These are phyloP conservation scores for Coemansia sp. DNA, from an alignment of 192 early-diverging fungal species.

Conservation along the genomic window DNA sequence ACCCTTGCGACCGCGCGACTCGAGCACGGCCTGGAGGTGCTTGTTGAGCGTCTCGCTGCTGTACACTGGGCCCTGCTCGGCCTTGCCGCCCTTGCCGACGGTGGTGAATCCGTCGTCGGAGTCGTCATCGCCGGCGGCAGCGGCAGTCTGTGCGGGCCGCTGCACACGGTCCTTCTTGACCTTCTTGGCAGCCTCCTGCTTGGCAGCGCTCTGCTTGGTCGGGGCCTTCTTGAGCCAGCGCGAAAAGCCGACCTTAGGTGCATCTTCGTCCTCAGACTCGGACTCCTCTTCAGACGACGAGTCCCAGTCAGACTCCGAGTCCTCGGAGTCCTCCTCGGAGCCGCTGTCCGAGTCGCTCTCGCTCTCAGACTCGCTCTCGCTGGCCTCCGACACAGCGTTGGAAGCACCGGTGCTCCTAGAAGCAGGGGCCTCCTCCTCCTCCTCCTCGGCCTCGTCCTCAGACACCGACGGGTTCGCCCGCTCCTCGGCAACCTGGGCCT, in stretches of 20 bases:
- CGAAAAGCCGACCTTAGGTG: constrained; percentile 18
- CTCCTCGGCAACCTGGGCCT: constrained; percentile 68
- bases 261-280: constrained; percentile 25
- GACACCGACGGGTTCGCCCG: constrained; percentile 44
- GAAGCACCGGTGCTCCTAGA: neutral
- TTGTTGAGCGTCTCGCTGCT: constrained; percentile 78
- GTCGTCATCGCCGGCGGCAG: constrained; percentile 20
- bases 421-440: neutral
- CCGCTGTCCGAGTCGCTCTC: constrained; percentile 19
- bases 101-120: constrained; percentile 67
- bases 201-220: constrained; percentile 16
- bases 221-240: constrained; percentile 51
- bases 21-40: constrained; percentile 70
- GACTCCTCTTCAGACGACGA: constrained; percentile 20
- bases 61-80: constrained; percentile 55
- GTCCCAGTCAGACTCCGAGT: constrained; percentile 26
- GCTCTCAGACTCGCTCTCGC: constrained; percentile 8
- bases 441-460: constrained; percentile 29
- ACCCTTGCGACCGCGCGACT: constrained; percentile 91
- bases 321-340: constrained; percentile 10
- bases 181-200: constrained; percentile 44
- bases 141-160: constrained; percentile 8
- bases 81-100: constrained; percentile 67
- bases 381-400: neutral
- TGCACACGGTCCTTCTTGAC: constrained; percentile 25